Base-by-base conservation (phyloP, 768 basidiomycete species). In the Suillus hirtellus region DNA sequence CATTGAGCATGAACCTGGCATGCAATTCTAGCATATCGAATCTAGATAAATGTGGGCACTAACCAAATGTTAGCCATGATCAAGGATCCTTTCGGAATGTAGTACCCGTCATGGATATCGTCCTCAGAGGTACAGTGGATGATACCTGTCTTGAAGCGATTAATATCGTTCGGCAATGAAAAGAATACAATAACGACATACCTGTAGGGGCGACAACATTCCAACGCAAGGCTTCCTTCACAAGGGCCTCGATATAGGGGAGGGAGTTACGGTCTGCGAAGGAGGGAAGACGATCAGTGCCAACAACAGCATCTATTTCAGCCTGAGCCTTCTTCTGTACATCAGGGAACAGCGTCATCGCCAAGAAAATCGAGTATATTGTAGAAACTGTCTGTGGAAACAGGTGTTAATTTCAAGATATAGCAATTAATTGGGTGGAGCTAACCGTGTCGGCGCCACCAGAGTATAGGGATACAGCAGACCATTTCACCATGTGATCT, bases 231-330 rank as follows among this genome's bases (percentile, higher is more conserved):
- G 87, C 82, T 73, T 89, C 88, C 66, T 85, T 86, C 3, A 77
- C 73, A 19, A 89, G 78, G 3, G 88, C 88, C 64, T 88, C 82
- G 60, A 85, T 67, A 68, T 86, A 89, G 3, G 88, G 88, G 31
- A 89, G 76, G 19, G 80, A 71, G 37, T 80, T 76, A 24, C 87
- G 84, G 73, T 89, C 88, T 61, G 78, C 73, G 72, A 86, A 84
- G 21, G 79, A 83, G 63, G 88, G 88, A 38, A 89, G 81, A 63
- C 87, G 81, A 67, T 86, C 84, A 65, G 72, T 75, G 62, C 88
- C 87, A 66, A 88, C 71, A 14, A 88, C 79, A 37, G 78, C 70
- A 69, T 89, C 87, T 66, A 89, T 82, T 73, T 89, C 88, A 61
- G 75, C 77, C 66, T 87, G 87, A 11, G 87, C 88, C 71, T 82